Base-by-base conservation (phyloP, 75 land plant species). In the Chamaecyparis obtusa region DNA sequence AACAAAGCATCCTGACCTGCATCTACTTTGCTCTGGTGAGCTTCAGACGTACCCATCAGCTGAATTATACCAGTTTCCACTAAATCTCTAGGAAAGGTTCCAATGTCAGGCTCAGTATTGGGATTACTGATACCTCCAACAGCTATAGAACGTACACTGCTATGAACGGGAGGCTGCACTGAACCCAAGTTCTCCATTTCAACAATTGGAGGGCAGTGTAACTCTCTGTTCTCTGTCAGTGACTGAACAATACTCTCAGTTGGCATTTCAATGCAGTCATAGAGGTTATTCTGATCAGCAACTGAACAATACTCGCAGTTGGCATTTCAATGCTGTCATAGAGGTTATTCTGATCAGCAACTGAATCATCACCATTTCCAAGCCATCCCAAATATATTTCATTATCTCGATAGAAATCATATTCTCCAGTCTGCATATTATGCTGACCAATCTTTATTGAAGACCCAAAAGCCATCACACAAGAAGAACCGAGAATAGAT, bases 371-470 rank as follows among this genome's bases (percentile, higher is more conserved):
- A 41, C 67, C 87, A 80, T 83, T 87, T 15, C 85, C 87, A 55
- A 89, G 67, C 91, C 90, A 91, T 24, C 86, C 89, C 13, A 80
- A 51, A 82, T 83, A 89, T 15, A 88, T 56, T 37, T 93, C 88
- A 80, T 89, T 90, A 56, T 87, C 89, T 76, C 80, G 57, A 44
- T 64, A 77, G 5, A 78, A 24, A 32, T 88, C 90, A 76, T 60
- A 74, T 11, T 72, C 84, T 60, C 46, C 72, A 49, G 75, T 33
- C 32, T 86, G 43, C 43, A 83, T 76, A 33, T 74, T 39, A 35
- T 69, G 44, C 32, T 86, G 48, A 54, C 55, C 32, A 46, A 74
- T 43, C 84, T 84, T 88, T 36, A 87, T 67, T 44, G 56, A 71
- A n/a, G 84, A 39, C 43, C 49, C 71, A 74, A 56, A 15, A 19